A percentile compares a stretch with the other conserved stretches of the same genome.
These are phyloP conservation scores for Lachnellula occidentalis DNA, from an alignment of 2,329 filamentous ascomycete genomes.

Conservation along the genomic window DNA sequence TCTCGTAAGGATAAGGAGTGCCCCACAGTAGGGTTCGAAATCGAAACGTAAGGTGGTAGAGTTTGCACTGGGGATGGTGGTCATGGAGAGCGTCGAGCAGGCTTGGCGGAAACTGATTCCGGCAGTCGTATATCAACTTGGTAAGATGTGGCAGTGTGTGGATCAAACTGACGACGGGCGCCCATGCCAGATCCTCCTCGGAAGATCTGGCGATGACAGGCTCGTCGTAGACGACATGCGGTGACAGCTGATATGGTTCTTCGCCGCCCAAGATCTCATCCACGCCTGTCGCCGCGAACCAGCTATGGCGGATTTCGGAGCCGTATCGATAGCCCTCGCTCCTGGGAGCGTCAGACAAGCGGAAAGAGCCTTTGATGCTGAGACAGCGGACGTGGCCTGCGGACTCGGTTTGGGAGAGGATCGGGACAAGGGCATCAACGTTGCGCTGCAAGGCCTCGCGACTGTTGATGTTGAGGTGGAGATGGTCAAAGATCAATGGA, in stretches of 20 bases:
- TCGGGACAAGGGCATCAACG: constrained; percentile 6
- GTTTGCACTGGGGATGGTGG: constrained; percentile 9
- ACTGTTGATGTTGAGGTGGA: constrained; percentile 1
- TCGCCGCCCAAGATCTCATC: constrained; percentile 6
- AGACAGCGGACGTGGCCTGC: constrained; percentile 5
- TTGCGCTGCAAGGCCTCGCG: constrained; percentile 5
- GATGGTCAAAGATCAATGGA: constrained; percentile 2
- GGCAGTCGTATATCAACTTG: constrained; percentile 9
- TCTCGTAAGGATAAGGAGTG: constrained; percentile 8
- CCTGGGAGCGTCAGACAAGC: background rate
- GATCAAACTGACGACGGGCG: constrained; percentile 3
- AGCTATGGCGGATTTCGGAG: constrained; percentile 1
- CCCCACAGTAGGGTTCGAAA: constrained; percentile 7
- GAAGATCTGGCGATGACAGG: constrained; percentile 7
- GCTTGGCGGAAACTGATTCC: constrained; percentile 10
- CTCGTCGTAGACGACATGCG: constrained; percentile 6
- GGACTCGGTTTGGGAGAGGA: background rate
- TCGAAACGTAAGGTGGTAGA: constrained; percentile 10
- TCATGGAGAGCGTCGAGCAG: constrained; percentile 8
- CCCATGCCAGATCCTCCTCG: constrained; percentile 10
- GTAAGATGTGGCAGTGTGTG: constrained; percentile 2
- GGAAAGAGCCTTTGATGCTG: constrained; percentile 9
- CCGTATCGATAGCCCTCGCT: constrained; percentile 1
- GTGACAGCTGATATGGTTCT: background rate
- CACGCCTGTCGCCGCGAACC: constrained; percentile 1